Evolutionary conservation across 1,284 basidiomycete genomes (phyloP).

Genomic region (Microbotryum scabiosae): DNA sequence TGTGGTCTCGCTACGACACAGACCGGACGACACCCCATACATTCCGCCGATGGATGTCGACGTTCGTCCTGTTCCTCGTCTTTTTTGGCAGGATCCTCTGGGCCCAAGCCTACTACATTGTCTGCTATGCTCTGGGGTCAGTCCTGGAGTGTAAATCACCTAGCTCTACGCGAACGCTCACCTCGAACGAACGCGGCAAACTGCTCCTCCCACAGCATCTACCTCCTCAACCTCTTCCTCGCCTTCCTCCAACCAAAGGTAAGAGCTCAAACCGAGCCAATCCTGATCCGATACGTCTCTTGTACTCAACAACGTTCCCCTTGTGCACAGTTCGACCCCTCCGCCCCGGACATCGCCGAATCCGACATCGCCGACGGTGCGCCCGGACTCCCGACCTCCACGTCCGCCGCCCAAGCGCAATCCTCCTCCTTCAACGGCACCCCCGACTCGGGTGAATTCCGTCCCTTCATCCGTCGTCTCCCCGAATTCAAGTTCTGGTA

Average conservation of each 20-base stretch:
- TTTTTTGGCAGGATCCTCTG: conserved; percentile 84
- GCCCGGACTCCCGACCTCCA: conserved; percentile 40
- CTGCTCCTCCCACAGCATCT: conserved; percentile 48
- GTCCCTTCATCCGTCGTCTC: conserved; percentile 89
- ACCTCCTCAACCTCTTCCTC: conserved; percentile 67
- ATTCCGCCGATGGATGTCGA: conserved; percentile 79
- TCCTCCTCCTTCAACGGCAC: conserved; percentile 19
- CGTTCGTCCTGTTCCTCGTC: conserved; percentile 59
- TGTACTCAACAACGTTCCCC: too few species aligned
- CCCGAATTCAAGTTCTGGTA: conserved; percentile 97
- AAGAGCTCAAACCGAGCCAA: too few species aligned
- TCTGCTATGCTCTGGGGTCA: conserved; percentile 37
- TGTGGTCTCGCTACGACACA: conserved; percentile 1
- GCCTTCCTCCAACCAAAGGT: conserved; percentile 70
- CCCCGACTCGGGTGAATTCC: conserved; percentile 59
- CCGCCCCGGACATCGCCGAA: conserved; percentile 80
- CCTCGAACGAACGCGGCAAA: neutral
- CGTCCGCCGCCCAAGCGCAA: conserved; percentile 16
- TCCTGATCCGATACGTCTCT: too few species aligned
- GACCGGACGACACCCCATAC: conserved; percentile 88
- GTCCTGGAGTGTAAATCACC: neutral
- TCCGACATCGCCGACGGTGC: conserved; percentile 94
- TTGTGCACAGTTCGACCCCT: conserved; percentile 67
- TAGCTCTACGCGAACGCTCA: neutral
- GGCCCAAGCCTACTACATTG: conserved; percentile 54